Conservation (phyloP, 2,329 filamentous ascomycete genomes). For the Cylindrodendrum hubeiense region DNA sequence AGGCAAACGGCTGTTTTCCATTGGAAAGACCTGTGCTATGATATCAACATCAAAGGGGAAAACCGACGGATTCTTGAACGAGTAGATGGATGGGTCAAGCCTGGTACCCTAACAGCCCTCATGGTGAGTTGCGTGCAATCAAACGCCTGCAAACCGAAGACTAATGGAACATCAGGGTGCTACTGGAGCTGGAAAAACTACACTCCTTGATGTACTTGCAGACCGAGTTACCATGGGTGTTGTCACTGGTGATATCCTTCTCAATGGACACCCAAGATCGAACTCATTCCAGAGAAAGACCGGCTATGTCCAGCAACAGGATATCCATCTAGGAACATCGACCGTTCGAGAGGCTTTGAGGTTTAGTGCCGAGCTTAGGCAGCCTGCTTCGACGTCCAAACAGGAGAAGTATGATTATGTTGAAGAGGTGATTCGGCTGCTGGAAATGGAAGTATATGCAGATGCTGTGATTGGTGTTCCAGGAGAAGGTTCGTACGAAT, state of each 20-base stretch:
- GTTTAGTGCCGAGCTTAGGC: constrained; percentile 69
- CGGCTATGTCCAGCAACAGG: constrained; percentile 77
- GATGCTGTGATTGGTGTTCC: constrained; percentile 74
- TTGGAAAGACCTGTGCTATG: constrained; percentile 74
- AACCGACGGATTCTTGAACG: constrained; percentile 74
- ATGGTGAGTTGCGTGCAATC: constrained; percentile 63
- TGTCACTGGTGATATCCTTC: constrained; percentile 75
- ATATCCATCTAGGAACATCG: constrained; percentile 63
- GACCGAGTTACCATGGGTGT: constrained; percentile 70
- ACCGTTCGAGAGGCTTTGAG: constrained; percentile 67
- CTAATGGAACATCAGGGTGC: constrained; percentile 58
- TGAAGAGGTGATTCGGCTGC: constrained; percentile 74
- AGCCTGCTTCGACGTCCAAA: constrained; percentile 64
- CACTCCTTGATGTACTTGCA: constrained; percentile 57
- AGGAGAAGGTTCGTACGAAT: constrained; percentile 56
- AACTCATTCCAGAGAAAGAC: constrained; percentile 73
- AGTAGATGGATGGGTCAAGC: constrained; percentile 82
- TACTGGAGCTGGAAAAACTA: constrained; percentile 61
- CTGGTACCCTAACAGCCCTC: constrained; percentile 77
- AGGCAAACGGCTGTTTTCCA: constrained; percentile 64
- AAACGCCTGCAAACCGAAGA: too few relatives aligned
- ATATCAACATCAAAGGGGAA: constrained; percentile 72
- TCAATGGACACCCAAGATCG: constrained; percentile 69
- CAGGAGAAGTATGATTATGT: constrained; percentile 72
- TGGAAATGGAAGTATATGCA: constrained; percentile 76